Conservation (phyloP, 108 stramenopile genomes). For the Conticribra guillardii region DNA sequence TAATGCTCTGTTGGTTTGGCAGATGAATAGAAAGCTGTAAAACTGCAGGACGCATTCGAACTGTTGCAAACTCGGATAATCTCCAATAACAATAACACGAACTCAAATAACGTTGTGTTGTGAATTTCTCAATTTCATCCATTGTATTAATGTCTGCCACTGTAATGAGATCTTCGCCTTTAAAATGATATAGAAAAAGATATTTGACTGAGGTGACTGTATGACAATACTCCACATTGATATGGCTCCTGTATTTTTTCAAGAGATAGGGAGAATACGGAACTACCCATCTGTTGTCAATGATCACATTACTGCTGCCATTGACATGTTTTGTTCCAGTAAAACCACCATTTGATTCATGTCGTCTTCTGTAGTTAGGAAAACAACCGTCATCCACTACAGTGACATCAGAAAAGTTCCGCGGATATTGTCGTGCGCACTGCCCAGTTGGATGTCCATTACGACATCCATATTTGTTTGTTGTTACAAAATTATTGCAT, state of each 20-base stretch:
- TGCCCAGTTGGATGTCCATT: not conserved
- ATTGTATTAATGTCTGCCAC: not conserved
- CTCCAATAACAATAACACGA: slow-evolving; percentile 1
- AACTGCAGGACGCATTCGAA: slow-evolving; percentile 1
- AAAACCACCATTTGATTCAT: not conserved
- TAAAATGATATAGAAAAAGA: slow-evolving; percentile 14
- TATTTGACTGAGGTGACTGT: slow-evolving; percentile 28
- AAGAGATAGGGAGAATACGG: slow-evolving; percentile 22
- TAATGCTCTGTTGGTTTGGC: slow-evolving; percentile 3
- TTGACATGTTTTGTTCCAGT: not conserved
- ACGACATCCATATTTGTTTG: not conserved
- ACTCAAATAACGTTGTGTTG: not conserved
- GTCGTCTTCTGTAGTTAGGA: slow-evolving; percentile 1
- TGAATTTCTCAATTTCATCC: slow-evolving; percentile 12
- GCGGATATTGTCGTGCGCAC: too few species aligned
- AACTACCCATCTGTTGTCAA: slow-evolving; percentile 21
- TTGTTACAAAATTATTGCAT: not conserved
- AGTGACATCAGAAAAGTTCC: not conserved
- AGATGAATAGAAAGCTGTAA: not conserved
- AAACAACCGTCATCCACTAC: not conserved
- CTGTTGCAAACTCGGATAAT: not conserved
- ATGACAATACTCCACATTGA: slow-evolving; percentile 32
- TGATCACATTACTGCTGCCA: not conserved
- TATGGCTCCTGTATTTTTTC: slow-evolving; percentile 20
- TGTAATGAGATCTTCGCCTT: slow-evolving; percentile 9